phyloP scores from a whole-genome alignment of 352 stramenopile genomes.

The Pythium oligandrum region DNA sequence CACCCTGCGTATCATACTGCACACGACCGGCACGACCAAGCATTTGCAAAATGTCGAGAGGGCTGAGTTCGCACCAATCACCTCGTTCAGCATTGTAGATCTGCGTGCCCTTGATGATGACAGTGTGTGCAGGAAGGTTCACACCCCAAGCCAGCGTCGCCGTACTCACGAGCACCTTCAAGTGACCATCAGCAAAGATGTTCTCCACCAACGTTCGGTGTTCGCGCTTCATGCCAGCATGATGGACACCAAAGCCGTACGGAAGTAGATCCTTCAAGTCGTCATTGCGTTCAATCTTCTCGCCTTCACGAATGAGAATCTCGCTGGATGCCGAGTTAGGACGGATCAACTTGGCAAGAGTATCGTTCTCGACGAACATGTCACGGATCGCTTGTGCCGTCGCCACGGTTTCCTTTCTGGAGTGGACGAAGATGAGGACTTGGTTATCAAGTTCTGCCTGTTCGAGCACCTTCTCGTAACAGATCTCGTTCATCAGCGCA shows the following conservation, averaged over 20 bases:
- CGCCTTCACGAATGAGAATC: conserved; percentile 93
- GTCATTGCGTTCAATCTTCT: conserved; percentile 92
- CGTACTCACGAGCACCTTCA: conserved; percentile 97
- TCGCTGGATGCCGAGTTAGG: conserved; percentile 78
- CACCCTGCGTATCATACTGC: conserved; percentile 97
- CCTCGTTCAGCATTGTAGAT: conserved; percentile 99
- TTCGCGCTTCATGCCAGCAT: conserved; percentile 96
- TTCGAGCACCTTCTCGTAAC: conserved; percentile 97
- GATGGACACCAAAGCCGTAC: conserved; percentile 99
- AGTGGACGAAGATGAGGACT: conserved; percentile 99
- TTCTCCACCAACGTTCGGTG: conserved; percentile 99
- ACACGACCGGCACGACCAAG: conserved; percentile 97
- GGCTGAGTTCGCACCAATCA: conserved; percentile 97
- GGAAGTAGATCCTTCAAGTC: conserved; percentile 98
- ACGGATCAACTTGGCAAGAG: conserved; percentile 90
- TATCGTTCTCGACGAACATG: conserved; percentile 94
- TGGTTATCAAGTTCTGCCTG: conserved; percentile 95
- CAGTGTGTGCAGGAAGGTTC: conserved; percentile 98
- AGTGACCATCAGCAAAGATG: conserved; percentile 96
- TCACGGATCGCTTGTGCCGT: conserved; percentile 96
- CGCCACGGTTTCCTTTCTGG: conserved; percentile 96
- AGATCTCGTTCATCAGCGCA: conserved; percentile 99
- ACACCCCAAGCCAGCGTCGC: conserved; percentile 99
- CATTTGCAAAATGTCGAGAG: conserved; percentile 99
- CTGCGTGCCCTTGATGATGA: conserved; percentile 99